Evolutionary conservation across 2,329 filamentous ascomycete genomes (phyloP).

Genomic region (Botryosphaeria dothidea): DNA sequence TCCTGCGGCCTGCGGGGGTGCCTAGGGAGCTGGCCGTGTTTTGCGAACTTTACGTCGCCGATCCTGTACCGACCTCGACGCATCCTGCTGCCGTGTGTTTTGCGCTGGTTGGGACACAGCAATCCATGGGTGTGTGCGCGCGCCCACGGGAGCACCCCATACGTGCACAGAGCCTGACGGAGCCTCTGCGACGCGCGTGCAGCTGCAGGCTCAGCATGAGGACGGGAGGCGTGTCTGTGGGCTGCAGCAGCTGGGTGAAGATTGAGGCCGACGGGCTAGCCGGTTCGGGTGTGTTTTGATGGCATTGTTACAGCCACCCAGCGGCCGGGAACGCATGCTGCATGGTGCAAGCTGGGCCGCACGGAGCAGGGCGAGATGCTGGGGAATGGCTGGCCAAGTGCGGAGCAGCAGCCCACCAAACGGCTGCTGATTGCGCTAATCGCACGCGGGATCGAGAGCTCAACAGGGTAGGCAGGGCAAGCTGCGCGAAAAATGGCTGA

Average conservation of each 20-base stretch:
- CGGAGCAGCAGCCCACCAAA: background rate
- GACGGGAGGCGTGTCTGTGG: background rate
- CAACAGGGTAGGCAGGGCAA: too few relatives aligned
- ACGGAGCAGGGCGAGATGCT: constrained; percentile 7
- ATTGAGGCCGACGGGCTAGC: background rate
- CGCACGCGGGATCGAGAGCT: constrained; percentile 11
- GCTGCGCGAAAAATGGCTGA: too few relatives aligned
- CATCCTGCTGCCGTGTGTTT: background rate
- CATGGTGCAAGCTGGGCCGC: background rate
- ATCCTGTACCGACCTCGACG: background rate
- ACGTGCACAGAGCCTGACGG: background rate
- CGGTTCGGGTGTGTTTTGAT: background rate
- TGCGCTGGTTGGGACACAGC: background rate
- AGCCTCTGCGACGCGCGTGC: background rate
- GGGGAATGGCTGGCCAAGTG: background rate
- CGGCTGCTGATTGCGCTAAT: constrained; percentile 14
- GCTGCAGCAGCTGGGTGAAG: background rate
- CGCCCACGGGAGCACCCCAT: background rate
- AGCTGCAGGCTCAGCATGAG: background rate
- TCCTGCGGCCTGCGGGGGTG: constrained; percentile 11
- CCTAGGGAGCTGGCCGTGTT: background rate
- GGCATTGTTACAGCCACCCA: constrained; percentile 4
- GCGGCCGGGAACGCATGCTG: background rate
- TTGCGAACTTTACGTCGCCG: background rate
- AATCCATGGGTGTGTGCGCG: too few relatives aligned